phyloP scores from a whole-genome alignment of 257 asterid species.

The Plantago major region DNA sequence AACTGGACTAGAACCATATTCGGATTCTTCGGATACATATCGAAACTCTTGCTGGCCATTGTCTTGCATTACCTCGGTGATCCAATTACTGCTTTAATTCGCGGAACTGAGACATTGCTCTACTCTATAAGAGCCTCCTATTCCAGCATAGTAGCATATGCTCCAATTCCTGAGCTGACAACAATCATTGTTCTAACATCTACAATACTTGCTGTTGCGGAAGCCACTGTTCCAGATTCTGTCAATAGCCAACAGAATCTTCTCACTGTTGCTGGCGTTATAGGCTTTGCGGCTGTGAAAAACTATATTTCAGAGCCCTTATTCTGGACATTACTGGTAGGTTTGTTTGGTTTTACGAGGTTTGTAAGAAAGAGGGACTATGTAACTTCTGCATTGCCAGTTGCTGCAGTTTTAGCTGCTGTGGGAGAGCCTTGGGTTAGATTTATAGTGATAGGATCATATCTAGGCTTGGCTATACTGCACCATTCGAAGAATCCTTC shows the following conservation, averaged over 20 bases:
- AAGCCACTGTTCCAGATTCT: slow-evolving; percentile 72
- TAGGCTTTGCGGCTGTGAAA: slow-evolving; percentile 75
- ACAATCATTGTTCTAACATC: slow-evolving; percentile 67
- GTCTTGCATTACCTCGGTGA: slow-evolving; percentile 57
- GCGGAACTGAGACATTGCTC: slow-evolving; percentile 46
- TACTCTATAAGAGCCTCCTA: slow-evolving; percentile 62
- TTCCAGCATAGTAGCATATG: slow-evolving; percentile 67
- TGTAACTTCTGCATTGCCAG: slow-evolving; percentile 72
- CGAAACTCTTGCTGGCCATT: slow-evolving; percentile 47
- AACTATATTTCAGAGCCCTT: slow-evolving; percentile 67
- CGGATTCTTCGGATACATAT: slow-evolving; percentile 38
- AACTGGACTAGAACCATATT: slow-evolving; percentile 57
- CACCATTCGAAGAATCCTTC: slow-evolving; percentile 31
- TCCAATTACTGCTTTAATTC: slow-evolving; percentile 54
- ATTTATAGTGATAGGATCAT: slow-evolving; percentile 44
- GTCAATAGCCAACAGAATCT: slow-evolving; percentile 70
- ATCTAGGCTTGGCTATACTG: slow-evolving; percentile 55
- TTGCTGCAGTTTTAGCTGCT: slow-evolving; percentile 70
- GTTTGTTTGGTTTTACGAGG: slow-evolving; percentile 55
- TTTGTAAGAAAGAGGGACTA: slow-evolving; percentile 68
- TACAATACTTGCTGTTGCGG: slow-evolving; percentile 54
- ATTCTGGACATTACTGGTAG: slow-evolving; percentile 71
- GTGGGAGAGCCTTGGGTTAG: slow-evolving; percentile 97
- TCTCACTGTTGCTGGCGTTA: slow-evolving; percentile 65
- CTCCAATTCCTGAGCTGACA: slow-evolving; percentile 72